A percentile compares a stretch with the other conserved stretches of the same genome.
phyloP scores from a whole-genome alignment of 371 early-diverging fungal species.

The Funneliformis caledonium region DNA sequence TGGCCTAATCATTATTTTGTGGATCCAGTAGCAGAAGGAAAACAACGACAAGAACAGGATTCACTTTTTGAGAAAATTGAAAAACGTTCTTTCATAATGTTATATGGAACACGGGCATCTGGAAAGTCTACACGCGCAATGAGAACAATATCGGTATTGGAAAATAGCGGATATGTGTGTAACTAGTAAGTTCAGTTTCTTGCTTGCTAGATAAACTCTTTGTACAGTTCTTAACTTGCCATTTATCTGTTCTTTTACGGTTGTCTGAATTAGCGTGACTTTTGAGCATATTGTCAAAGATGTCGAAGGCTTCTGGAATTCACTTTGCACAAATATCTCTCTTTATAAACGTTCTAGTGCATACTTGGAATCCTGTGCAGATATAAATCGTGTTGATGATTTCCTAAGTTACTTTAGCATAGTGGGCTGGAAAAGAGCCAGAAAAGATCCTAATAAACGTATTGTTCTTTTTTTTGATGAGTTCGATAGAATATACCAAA shows the following conservation, averaged over 20 bases:
- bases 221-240: no score
- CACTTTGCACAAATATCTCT: conserved; percentile 3
- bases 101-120: conserved; percentile 33
- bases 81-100: not conserved
- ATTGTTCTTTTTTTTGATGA: conserved; percentile 28
- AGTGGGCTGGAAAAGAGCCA: not conserved
- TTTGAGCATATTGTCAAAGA: conserved; percentile 15
- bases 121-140: conserved; percentile 30
- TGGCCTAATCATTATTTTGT: conserved; percentile 8
- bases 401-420: not conserved
- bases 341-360: not conserved
- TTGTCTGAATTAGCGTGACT: conserved; percentile 10
- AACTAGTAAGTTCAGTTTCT: conserved; percentile 16
- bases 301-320: conserved; percentile 20
- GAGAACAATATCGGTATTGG: conserved; percentile 20
- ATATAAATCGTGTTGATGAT: conserved; percentile 16
- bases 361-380: not conserved
- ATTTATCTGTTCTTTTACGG: no score
- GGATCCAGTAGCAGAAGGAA: conserved; percentile 1
- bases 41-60: conserved; percentile 9
- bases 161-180: not conserved
- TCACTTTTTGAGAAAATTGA: conserved; percentile 1
- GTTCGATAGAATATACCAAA: conserved; percentile 5
- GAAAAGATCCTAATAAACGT: not conserved
- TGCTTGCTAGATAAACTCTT: not conserved